Conservation (phyloP, 306 rosid species). For the Senna tora region DNA sequence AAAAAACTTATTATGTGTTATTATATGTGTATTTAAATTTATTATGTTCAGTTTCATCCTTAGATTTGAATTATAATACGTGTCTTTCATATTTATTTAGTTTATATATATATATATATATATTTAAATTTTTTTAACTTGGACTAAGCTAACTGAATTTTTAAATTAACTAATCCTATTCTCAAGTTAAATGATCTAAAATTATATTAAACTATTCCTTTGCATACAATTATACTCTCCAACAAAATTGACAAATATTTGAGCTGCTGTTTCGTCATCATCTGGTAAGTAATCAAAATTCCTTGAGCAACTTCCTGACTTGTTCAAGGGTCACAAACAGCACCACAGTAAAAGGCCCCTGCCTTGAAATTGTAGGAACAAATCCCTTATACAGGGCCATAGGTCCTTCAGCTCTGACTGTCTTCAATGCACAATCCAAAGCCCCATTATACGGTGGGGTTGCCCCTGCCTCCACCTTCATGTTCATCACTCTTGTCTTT, state of each 20-base stretch:
- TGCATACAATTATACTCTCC: not conserved
- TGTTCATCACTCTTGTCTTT: conserved; percentile 73
- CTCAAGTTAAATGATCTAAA: too few species aligned
- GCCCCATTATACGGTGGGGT: conserved; percentile 60
- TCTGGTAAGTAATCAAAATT: not conserved
- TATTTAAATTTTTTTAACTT: too few species aligned
- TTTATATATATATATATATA: too few species aligned
- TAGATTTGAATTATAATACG: too few species aligned
- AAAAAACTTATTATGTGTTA: too few species aligned
- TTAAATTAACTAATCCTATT: too few species aligned
- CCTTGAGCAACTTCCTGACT: conserved; percentile 4
- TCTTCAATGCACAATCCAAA: conserved; percentile 61
- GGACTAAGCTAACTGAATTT: too few species aligned
- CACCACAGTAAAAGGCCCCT: not conserved
- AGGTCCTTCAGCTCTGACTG: conserved; percentile 44
- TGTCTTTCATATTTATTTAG: too few species aligned
- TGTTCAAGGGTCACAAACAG: conserved; percentile 6
- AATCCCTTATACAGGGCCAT: not conserved
- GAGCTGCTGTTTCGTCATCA: not conserved
- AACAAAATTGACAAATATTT: not conserved
- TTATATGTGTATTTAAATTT: too few species aligned
- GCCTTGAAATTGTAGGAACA: conserved; percentile 4
- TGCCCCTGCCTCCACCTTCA: conserved; percentile 58
- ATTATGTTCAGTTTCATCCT: too few species aligned
- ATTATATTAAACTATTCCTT: not conserved